Evolutionary conservation across 768 basidiomycete genomes (phyloP).

Genomic region (Psilocybe sp.): DNA sequence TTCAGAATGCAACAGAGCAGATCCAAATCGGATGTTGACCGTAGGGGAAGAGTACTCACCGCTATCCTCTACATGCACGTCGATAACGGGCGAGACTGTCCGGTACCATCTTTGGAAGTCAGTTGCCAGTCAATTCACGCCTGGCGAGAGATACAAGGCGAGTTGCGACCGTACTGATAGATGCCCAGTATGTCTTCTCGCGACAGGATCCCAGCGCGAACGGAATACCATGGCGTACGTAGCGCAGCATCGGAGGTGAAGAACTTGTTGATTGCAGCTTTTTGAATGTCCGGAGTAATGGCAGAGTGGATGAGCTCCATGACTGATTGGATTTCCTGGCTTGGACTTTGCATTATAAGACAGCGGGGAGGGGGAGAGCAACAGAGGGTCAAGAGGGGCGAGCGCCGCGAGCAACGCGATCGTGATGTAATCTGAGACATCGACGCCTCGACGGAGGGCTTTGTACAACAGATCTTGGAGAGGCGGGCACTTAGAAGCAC

Average conservation of each 20-base stretch:
- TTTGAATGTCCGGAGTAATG: conserved; percentile 41
- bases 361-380: background rate
- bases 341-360: conserved; percentile 50
- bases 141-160: background rate
- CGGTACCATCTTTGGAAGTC: conserved; percentile 47
- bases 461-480: too few species aligned
- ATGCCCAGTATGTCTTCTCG: conserved; percentile 49
- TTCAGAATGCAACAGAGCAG: too few species aligned
- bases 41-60: conserved; percentile 27
- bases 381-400: too few species aligned
- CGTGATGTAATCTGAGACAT: too few species aligned
- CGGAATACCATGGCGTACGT: conserved; percentile 49
- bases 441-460: too few species aligned
- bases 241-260: conserved; percentile 50
- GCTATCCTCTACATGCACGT: conserved; percentile 33
- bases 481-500: too few species aligned
- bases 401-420: too few species aligned
- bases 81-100: conserved; percentile 45
- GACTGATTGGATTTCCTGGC: conserved; percentile 40
- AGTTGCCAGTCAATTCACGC: background rate
- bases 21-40: too few species aligned
- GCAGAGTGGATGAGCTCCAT: conserved; percentile 40
- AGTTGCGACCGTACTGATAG: conserved; percentile 41
- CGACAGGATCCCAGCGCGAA: conserved; percentile 39
- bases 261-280: conserved; percentile 41